Conservation (phyloP, 2,329 filamentous ascomycete genomes). For the Pleurostoma richardsiae region DNA sequence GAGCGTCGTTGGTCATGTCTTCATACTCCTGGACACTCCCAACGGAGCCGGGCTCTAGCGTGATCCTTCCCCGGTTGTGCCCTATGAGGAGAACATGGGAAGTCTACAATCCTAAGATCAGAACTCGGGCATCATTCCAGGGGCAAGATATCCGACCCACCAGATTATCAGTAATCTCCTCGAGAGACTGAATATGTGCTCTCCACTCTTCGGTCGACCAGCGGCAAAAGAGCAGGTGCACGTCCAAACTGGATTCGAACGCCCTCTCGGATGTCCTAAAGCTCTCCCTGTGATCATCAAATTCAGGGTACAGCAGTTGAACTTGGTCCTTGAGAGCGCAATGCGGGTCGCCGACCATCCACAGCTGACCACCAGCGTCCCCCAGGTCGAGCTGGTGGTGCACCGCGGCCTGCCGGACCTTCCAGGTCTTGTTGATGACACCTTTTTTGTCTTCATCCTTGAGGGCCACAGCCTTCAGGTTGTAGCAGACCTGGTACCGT, state of each 20-base stretch:
- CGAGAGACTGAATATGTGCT: conserved; percentile 31
- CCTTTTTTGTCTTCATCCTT: not conserved
- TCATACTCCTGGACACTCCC: conserved; percentile 28
- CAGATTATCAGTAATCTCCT: conserved; percentile 15
- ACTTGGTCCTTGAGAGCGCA: not conserved
- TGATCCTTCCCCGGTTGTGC: conserved; percentile 2
- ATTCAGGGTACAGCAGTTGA: not conserved
- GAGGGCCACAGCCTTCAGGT: conserved; percentile 1
- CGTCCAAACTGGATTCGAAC: conserved; percentile 27
- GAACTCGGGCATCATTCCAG: too few species aligned
- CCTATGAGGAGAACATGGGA: not conserved
- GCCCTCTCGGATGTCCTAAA: conserved; percentile 23
- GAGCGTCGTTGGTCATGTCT: conserved; percentile 27
- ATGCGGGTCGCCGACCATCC: conserved; percentile 28
- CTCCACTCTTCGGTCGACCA: conserved; percentile 37
- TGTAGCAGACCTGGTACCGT: conserved; percentile 19
- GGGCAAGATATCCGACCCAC: not conserved
- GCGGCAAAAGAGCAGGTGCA: conserved; percentile 29
- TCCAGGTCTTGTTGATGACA: conserved; percentile 1
- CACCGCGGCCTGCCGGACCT: conserved; percentile 1
- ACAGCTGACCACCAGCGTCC: conserved; percentile 15
- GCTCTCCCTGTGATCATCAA: conserved; percentile 22
- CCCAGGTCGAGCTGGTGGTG: conserved; percentile 2
- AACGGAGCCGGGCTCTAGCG: conserved; percentile 14
- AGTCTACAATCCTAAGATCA: not conserved